phyloP scores from a whole-genome alignment of 208 protist species.

The Trypanosoma avium region DNA sequence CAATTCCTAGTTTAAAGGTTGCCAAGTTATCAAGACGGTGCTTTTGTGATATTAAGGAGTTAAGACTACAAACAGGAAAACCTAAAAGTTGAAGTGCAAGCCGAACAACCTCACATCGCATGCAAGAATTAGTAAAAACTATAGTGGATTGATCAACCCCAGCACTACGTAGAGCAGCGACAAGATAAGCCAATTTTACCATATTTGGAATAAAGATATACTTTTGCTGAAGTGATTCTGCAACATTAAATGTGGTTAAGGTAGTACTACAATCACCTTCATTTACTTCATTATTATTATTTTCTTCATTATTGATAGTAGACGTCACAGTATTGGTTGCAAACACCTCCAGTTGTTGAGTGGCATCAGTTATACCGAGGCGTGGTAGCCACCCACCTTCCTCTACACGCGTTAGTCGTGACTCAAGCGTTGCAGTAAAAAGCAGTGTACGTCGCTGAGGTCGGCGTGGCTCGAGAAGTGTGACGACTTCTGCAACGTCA shows the following conservation, averaged over 20 bases:
- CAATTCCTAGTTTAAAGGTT: slow-evolving; percentile 94
- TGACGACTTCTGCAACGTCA: slow-evolving; percentile 51
- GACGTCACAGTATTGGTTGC: slow-evolving; percentile 21
- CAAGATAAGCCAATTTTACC: slow-evolving; percentile 84
- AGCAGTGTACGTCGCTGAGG: slow-evolving; percentile 52
- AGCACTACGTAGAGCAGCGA: slow-evolving; percentile 53
- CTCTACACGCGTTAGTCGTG: slow-evolving; percentile 45
- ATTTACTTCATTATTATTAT: too few relatives aligned
- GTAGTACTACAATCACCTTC: too few relatives aligned
- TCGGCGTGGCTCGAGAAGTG: slow-evolving; percentile 32
- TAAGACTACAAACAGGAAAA: slow-evolving; percentile 96
- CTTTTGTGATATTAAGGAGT: slow-evolving; percentile 97
- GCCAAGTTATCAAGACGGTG: slow-evolving; percentile 97
- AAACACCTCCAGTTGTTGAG: slow-evolving; percentile 27
- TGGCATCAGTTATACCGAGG: slow-evolving; percentile 38
- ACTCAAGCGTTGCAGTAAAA: slow-evolving; percentile 79
- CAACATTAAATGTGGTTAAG: slow-evolving; percentile 29
- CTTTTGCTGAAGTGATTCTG: slow-evolving; percentile 45
- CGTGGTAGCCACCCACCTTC: slow-evolving; percentile 30
- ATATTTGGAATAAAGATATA: slow-evolving; percentile 84
- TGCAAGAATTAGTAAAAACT: slow-evolving; percentile 85
- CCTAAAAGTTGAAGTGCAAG: slow-evolving; percentile 87
- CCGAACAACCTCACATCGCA: slow-evolving; percentile 83
- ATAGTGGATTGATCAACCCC: slow-evolving; percentile 76
- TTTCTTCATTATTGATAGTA: not conserved